Base-by-base conservation (phyloP, 352 stramenopile species). In the Globisporangium mamillatum region DNA sequence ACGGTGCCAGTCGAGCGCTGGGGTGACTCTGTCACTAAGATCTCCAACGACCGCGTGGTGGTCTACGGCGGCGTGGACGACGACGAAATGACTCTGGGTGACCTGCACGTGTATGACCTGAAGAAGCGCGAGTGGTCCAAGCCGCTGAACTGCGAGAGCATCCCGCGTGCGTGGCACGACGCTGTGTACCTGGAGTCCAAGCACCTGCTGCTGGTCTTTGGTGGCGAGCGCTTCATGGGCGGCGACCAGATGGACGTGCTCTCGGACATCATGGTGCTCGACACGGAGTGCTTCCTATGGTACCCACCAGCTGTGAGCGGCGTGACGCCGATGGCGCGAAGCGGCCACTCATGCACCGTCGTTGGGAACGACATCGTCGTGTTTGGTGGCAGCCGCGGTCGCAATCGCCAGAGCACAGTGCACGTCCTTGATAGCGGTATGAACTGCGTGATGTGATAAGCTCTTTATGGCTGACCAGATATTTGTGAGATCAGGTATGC, bases 221-320 rank as follows among this genome's bases (percentile, higher is more conserved):
- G 95, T 41, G 95, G 95, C 18, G 95, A 98, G 75, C 84, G 86
- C 77, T 63, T 75, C 68, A 56, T 78, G 71, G 74, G 69, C 68
- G 72, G 88, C 68, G 77, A 85, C 62, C 75, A 91, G 64, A 69
- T 93, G 60, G 81, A 93, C 60, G 73, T 90, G 63, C 76, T 95
- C 50, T 93, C 79, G 52, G 86, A 94, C 61, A 86, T 94, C 38
- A 89, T 96, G 90, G 91, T 98, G 50, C 80, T 98, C 5, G 95
- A 98, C 74, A 97, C 89, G 4, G 91, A 98, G 72, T 98, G 94
- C 69, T 96, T 98, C 68, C 69, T 97, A 32, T 98, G 94, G 94
- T 98, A 98, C 71, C 93, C 93, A 22, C 93, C 95, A 16, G 83
- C 88, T 5, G 84, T 97, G 25, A 87, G 74, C 38, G 88, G 88